A percentile compares a stretch with the other conserved stretches of the same genome.
phyloP scores from a whole-genome alignment of 768 basidiomycete species.

The Trametes maxima region DNA sequence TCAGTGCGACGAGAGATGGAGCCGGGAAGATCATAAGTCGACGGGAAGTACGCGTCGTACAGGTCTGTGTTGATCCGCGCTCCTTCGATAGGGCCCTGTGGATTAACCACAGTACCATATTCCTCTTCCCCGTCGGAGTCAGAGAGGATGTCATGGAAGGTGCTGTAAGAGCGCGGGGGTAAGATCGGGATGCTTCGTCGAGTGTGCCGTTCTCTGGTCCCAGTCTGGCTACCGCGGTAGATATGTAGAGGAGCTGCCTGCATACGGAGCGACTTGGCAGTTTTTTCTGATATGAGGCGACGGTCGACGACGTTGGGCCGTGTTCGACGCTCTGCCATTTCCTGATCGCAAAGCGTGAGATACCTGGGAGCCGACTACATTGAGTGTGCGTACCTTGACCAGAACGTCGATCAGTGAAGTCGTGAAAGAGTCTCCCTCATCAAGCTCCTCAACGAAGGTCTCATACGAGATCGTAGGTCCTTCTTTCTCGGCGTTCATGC shows the following conservation, averaged over 20 bases:
- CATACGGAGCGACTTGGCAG: conserved; percentile 61
- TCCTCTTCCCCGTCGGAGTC: conserved; percentile 62
- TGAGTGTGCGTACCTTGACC: conserved; percentile 57
- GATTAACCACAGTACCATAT: conserved; percentile 49
- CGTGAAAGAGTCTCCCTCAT: conserved; percentile 80
- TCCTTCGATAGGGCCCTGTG: conserved; percentile 49
- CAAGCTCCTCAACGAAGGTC: conserved; percentile 73
- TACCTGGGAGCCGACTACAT: too few species aligned
- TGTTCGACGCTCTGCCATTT: conserved; percentile 71
- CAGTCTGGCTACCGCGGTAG: conserved; percentile 44
- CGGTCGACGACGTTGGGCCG: conserved; percentile 56
- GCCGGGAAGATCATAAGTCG: conserved; percentile 14
- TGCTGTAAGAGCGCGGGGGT: conserved; percentile 13
- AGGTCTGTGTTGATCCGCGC: conserved; percentile 60
- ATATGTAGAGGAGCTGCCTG: conserved; percentile 56
- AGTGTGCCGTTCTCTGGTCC: neutral
- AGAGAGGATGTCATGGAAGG: conserved; percentile 44
- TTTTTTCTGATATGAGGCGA: conserved; percentile 65
- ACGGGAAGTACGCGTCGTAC: conserved; percentile 56
- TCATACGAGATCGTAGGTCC: conserved; percentile 68
- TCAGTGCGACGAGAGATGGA: conserved; percentile 13
- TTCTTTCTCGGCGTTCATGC: conserved; percentile 62
- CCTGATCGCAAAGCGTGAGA: conserved; percentile 43
- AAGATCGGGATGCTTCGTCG: conserved; percentile 13
- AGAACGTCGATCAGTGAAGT: conserved; percentile 73